Evolutionary conservation across 257 asterid species (phyloP).

Genomic region (Primulina eburnea): DNA sequence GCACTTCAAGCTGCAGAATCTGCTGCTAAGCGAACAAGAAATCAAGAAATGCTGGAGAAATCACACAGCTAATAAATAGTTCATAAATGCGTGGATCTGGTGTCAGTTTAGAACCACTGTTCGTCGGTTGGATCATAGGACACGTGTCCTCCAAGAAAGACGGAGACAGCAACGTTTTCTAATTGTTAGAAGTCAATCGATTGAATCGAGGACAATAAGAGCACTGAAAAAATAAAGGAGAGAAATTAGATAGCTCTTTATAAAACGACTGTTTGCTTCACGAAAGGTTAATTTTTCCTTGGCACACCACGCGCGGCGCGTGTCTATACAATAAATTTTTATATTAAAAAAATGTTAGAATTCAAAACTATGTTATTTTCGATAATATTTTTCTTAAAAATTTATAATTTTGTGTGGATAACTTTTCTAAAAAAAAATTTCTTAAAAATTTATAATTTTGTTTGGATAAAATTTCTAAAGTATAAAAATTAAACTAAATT

Average conservation of each 20-base stretch:
- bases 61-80: not conserved
- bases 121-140: not conserved
- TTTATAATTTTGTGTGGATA: too few species aligned
- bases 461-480: too few species aligned
- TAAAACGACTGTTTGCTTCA: constrained; percentile 21
- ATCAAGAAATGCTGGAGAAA: not conserved
- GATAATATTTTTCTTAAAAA: too few species aligned
- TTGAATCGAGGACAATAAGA: not conserved
- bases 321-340: too few species aligned
- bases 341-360: too few species aligned
- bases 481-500: too few species aligned
- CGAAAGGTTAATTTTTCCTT: constrained; percentile 18
- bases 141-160: not conserved
- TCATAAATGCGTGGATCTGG: not conserved
- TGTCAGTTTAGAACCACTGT: not conserved
- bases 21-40: not conserved
- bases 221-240: not conserved
- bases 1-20: not conserved
- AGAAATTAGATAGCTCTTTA: not conserved
- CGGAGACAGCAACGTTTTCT: not conserved
- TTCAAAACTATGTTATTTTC: too few species aligned
- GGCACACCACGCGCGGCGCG: not conserved
- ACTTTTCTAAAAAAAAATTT: too few species aligned
- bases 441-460: too few species aligned
- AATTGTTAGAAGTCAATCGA: not conserved